Conservation (phyloP, 306 rosid species). For the Trichosanthes truncata region DNA sequence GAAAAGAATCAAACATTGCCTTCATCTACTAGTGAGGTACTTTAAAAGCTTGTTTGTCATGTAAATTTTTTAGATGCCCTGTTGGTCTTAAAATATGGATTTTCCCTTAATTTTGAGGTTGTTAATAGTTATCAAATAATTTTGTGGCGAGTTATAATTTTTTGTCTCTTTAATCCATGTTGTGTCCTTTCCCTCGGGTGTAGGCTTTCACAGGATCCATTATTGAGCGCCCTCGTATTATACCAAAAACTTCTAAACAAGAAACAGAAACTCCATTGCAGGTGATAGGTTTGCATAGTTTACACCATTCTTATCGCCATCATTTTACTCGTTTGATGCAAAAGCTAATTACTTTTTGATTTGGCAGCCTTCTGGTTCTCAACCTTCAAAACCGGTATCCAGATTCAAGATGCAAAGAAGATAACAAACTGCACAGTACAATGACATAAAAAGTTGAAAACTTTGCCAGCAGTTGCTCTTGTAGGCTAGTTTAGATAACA, state of each 20-base stretch:
- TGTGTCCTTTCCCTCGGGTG: conserved; percentile 7
- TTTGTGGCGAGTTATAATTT: neutral
- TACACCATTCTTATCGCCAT: neutral
- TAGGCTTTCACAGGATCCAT: conserved; percentile 90
- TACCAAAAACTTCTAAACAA: conserved; percentile 25
- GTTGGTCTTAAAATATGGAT: neutral
- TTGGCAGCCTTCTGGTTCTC: conserved; percentile 45
- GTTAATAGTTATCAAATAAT: neutral
- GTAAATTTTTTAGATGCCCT: neutral
- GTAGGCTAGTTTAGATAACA: neutral
- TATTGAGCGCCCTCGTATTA: conserved; percentile 44
- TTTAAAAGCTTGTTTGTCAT: neutral
- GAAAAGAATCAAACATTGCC: conserved; percentile 31
- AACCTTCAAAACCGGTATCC: conserved; percentile 64
- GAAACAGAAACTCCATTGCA: conserved; percentile 33
- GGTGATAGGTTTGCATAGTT: conserved; percentile 26
- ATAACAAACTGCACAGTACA: conserved; percentile 25
- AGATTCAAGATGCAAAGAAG: conserved; percentile 87
- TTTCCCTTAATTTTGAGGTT: neutral
- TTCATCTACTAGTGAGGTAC: conserved; percentile 44
- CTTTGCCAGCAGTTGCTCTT: neutral
- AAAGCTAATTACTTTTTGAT: conserved; percentile 7
- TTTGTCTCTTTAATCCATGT: neutral
- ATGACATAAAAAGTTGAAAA: neutral
- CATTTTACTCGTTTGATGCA: conserved; percentile 4